A percentile compares a stretch with the other conserved stretches of the same genome.
phyloP scores from a whole-genome alignment of 257 asterid genomes.

The Ehretia macrophylla region DNA sequence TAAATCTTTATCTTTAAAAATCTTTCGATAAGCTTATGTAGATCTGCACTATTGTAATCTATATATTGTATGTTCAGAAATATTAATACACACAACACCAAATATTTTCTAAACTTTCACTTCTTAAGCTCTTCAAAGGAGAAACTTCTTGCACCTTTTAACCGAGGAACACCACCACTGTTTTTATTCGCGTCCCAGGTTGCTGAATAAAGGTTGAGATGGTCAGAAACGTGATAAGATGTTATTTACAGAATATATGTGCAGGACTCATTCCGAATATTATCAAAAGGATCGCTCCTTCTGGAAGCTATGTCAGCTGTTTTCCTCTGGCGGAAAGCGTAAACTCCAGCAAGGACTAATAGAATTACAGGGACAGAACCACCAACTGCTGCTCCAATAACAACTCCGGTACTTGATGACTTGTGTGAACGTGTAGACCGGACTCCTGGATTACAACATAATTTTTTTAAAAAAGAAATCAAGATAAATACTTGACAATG shows the following conservation, averaged over 20 bases:
- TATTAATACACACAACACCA: no score
- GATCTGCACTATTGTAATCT: no score
- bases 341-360: slow-evolving; percentile 56
- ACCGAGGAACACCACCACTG: slow-evolving; percentile 80
- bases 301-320: slow-evolving; percentile 62
- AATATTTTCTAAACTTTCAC: no score
- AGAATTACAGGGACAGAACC: slow-evolving; percentile 47
- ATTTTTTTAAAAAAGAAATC: no score
- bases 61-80: no score
- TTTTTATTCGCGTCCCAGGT: slow-evolving; percentile 57
- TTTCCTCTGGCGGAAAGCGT: slow-evolving; percentile 69
- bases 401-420: slow-evolving; percentile 30
- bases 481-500: not conserved
- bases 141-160: slow-evolving; percentile 65
- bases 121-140: slow-evolving; percentile 75
- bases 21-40: no score
- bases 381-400: slow-evolving; percentile 75
- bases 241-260: not conserved
- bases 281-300: slow-evolving; percentile 83
- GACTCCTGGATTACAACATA: not conserved
- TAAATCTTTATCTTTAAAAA: no score
- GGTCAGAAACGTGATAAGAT: slow-evolving; percentile 6
- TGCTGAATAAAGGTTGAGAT: slow-evolving; percentile 41
- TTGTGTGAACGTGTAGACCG: slow-evolving; percentile 20
- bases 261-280: slow-evolving; percentile 7